phyloP scores from a whole-genome alignment of 1,284 basidiomycete species.

The Meripilus lineatus region DNA sequence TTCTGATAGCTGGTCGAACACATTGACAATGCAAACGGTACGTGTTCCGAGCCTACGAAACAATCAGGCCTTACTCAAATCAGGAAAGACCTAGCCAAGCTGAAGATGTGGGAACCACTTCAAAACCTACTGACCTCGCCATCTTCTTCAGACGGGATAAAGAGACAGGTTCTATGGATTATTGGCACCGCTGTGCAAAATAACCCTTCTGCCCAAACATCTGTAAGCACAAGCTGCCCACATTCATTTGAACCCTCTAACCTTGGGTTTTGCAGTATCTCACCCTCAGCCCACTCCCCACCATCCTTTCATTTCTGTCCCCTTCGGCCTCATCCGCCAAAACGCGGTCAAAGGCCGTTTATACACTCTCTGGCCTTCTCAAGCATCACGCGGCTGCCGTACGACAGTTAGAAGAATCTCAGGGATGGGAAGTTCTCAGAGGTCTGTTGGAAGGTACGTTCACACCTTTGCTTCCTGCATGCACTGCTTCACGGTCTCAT shows the following conservation, averaged over 20 bases:
- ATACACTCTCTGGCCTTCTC: slow-evolving; percentile 80
- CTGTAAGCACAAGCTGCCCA: slow-evolving; percentile 47
- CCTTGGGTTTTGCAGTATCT: slow-evolving; percentile 54
- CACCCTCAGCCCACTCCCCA: slow-evolving; percentile 61
- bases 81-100: slow-evolving; percentile 73
- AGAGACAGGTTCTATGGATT: slow-evolving; percentile 83
- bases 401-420: slow-evolving; percentile 44
- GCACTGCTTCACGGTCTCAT: background rate
- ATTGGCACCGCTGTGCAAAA: slow-evolving; percentile 94
- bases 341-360: slow-evolving; percentile 80
- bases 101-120: slow-evolving; percentile 86
- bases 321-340: slow-evolving; percentile 44
- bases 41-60: slow-evolving; percentile 16
- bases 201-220: slow-evolving; percentile 86
- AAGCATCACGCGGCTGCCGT: slow-evolving; percentile 81
- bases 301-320: slow-evolving; percentile 60
- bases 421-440: slow-evolving; percentile 71
- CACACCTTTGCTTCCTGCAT: slow-evolving; percentile 8
- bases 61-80: background rate
- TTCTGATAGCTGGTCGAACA: slow-evolving; percentile 74
- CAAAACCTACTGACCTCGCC: slow-evolving; percentile 60
- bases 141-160: slow-evolving; percentile 56
- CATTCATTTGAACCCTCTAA: slow-evolving; percentile 2
- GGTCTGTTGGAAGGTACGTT: slow-evolving; percentile 54
- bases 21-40: slow-evolving; percentile 95